Evolutionary conservation across 1,284 basidiomycete genomes (phyloP), one percentile per base, ranked within the genome.

Genomic region (Apiotrichum sp.): DNA sequence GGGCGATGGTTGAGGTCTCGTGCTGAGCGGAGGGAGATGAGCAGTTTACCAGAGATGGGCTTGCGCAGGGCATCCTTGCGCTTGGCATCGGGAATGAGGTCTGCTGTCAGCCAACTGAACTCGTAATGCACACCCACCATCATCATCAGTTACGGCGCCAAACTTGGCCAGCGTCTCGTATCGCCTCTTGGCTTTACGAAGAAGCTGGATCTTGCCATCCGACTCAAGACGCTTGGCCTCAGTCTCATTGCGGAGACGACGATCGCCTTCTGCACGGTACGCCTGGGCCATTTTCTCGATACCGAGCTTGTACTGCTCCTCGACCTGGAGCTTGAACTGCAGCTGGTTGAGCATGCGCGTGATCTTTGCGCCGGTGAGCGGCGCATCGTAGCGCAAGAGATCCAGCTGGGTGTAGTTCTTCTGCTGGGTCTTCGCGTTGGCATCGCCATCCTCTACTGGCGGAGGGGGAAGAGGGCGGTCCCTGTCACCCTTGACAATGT

Each of bases 241-340:
- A 1, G 95, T 93, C 72, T 98, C 95, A 35, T 83, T 84, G 66
- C 87, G 83, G 41, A 90, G 87, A 72, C 89, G 88, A 80, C 95
- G 93, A 78, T 98, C 95, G 49, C 93, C 93, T 68, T 98, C 95
- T 8, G 88, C 89, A 68, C 92, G 86, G 76, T 95, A 96, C 45
- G 95, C 80, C 71, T 86, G 89, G 39, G 89, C 89, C 93, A 99
- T 99, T 80, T 98, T 98, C 77, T 98, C 95, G 67, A 98, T 97
- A 47, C 96, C 96, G 70, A 87, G 84, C 80, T 96, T 96, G 81
- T 98, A 98, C 78, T 98, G 93, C 79, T 89, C 86, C 77, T 99
- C 96, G 65, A 98, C 90, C 77, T 95, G 91, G 52, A 98, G 86
- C 79, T 98, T 98, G 84, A 97, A 98, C 76, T 98, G 93, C 64